Conservation (phyloP, 129 eudicot genomes). For the Centella asiatica region DNA sequence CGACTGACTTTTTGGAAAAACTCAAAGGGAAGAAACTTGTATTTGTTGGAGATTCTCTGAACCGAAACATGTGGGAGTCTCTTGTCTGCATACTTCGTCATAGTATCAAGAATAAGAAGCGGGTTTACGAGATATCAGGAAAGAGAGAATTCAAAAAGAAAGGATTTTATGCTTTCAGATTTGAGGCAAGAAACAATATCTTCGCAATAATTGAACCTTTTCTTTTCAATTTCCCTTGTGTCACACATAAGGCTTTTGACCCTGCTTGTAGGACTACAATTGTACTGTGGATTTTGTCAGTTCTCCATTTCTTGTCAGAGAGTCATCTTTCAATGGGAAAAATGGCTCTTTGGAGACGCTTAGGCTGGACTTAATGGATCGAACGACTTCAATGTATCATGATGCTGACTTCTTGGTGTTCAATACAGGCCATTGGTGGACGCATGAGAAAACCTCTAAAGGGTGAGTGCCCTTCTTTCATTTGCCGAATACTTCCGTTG, state of each 20-base stretch:
- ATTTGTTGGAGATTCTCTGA: conserved; percentile 89
- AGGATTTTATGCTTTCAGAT: conserved; percentile 84
- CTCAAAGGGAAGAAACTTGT: conserved; percentile 77
- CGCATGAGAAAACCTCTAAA: conserved; percentile 76
- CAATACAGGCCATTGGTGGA: conserved; percentile 99
- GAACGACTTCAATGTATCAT: conserved; percentile 61
- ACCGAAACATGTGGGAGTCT: conserved; percentile 99
- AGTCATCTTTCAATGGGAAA: conserved; percentile 42
- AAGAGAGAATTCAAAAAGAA: conserved; percentile 72
- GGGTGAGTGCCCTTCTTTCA: conserved; percentile 44
- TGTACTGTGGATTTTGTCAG: conserved; percentile 83
- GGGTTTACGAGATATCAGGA: conserved; percentile 77
- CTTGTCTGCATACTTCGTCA: conserved; percentile 84
- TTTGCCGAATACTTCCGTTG: background rate
- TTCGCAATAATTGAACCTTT: background rate
- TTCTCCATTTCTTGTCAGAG: conserved; percentile 82
- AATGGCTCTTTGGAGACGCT: conserved; percentile 71
- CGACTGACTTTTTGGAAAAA: conserved; percentile 85
- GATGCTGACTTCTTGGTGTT: conserved; percentile 80
- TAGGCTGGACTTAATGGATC: conserved; percentile 85
- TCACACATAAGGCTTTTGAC: conserved; percentile 10
- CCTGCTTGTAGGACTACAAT: conserved; percentile 60
- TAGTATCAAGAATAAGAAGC: conserved; percentile 44
- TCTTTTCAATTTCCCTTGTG: background rate
- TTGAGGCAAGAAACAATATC: conserved; percentile 60